phyloP scores from a whole-genome alignment of 2,329 filamentous ascomycete genomes.

The Botryotinia convoluta region DNA sequence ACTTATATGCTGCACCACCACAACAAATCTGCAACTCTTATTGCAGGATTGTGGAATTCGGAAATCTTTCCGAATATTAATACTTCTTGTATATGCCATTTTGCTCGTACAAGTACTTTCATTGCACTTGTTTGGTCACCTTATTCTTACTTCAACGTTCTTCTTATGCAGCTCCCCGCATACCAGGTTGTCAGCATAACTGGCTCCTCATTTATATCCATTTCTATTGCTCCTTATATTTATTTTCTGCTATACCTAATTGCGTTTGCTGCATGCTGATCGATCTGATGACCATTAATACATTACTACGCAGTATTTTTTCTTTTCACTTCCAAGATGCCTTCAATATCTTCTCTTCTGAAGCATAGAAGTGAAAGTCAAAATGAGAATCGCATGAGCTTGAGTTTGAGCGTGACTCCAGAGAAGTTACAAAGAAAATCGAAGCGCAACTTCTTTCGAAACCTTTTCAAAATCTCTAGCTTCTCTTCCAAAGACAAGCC shows the following conservation, averaged over 20 bases:
- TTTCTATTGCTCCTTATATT: constrained; percentile 12
- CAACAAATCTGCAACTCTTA: constrained; percentile 1
- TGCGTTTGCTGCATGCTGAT: constrained; percentile 21
- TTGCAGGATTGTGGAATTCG: constrained; percentile 8
- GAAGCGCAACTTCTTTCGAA: constrained; percentile 39
- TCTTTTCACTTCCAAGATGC: constrained; percentile 29
- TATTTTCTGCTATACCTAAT: constrained; percentile 19
- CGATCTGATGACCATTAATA: constrained; percentile 19
- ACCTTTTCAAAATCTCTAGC: constrained; percentile 35
- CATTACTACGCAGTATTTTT: not conserved
- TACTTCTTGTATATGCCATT: constrained; percentile 8
- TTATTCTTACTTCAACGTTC: constrained; percentile 11
- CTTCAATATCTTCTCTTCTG: constrained; percentile 35
- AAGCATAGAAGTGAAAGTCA: constrained; percentile 28
- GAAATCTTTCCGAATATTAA: constrained; percentile 3
- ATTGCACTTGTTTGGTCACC: not conserved
- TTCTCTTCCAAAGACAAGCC: constrained; percentile 19
- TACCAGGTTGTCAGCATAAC: constrained; percentile 14
- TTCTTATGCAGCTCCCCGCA: constrained; percentile 19
- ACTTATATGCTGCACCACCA: constrained; percentile 1
- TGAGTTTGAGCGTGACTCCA: constrained; percentile 22
- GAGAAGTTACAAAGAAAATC: constrained; percentile 36
- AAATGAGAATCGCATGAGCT: constrained; percentile 23
- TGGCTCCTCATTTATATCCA: constrained; percentile 7
- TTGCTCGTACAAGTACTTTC: constrained; percentile 5